Percentiles rank a stretch among this genome's conserved stretches.
These are phyloP conservation scores for Oryza glaberrima DNA, from an alignment of 176 grass and related monocot species.

Conservation along the genomic window DNA sequence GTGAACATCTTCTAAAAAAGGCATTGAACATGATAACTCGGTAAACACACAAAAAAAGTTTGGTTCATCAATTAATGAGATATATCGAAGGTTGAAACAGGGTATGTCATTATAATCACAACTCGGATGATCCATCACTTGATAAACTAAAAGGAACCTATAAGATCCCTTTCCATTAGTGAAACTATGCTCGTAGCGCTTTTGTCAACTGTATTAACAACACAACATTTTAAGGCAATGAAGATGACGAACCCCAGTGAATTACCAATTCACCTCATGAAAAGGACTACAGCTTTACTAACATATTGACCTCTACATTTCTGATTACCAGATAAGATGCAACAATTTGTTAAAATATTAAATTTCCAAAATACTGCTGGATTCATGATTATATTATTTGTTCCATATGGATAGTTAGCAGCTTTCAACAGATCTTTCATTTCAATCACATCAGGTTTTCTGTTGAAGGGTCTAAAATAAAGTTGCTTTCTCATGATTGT, in stretches of 20 bases:
- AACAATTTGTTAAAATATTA: not conserved
- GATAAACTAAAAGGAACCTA: not conserved
- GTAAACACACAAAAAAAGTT: not conserved
- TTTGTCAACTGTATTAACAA: conserved; percentile 23
- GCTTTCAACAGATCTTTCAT: conserved; percentile 13
- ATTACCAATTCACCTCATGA: not conserved
- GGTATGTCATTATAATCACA: not conserved
- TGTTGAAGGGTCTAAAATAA: conserved; percentile 2
- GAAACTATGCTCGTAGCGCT: not conserved
- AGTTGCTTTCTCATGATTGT: not conserved
- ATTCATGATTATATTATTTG: conserved; percentile 6
- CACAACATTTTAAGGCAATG: not conserved
- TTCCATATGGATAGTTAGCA: not conserved
- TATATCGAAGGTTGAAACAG: conserved; percentile 23
- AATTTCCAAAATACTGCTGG: not conserved
- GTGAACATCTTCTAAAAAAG: no score
- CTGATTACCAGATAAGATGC: not conserved
- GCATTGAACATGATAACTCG: not conserved
- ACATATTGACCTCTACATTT: not conserved
- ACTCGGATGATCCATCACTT: not conserved
- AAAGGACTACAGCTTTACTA: conserved; percentile 24
- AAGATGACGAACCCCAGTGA: not conserved
- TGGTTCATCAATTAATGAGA: not conserved
- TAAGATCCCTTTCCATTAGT: conserved; percentile 10
- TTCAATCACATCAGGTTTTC: conserved; percentile 13